Percentiles rank a stretch among this genome's conserved stretches.
Conservation (phyloP, 495 filamentous ascomycete genomes). For the Aspergillus baeticus region DNA sequence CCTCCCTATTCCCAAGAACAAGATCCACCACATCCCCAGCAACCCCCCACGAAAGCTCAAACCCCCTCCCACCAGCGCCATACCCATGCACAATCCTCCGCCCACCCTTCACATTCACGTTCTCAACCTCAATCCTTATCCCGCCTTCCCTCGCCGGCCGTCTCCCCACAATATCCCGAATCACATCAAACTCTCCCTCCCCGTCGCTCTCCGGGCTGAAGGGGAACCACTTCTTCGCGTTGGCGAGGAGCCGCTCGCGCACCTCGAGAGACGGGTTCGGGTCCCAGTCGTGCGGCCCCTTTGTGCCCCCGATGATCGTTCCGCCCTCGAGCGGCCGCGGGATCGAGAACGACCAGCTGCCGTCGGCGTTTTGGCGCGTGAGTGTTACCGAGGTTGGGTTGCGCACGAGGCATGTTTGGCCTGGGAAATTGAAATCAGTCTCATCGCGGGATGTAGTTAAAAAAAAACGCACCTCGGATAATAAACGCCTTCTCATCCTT, state of each 20-base stretch:
- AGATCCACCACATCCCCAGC: slow-evolving; percentile 36
- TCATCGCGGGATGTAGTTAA: too few relatives aligned
- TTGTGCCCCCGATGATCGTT: slow-evolving; percentile 64
- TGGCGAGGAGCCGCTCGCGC: slow-evolving; percentile 44
- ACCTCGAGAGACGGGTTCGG: slow-evolving; percentile 45
- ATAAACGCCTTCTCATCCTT: slow-evolving; percentile 52
- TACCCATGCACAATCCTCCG: slow-evolving; percentile 58
- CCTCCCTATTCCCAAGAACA: slow-evolving; percentile 34
- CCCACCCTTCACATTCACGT: slow-evolving; percentile 16
- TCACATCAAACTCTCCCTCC: slow-evolving; percentile 40
- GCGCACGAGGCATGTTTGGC: slow-evolving; percentile 46
- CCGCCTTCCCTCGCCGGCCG: slow-evolving; percentile 45
- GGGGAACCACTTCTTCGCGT: slow-evolving; percentile 45
- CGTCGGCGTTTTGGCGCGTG: slow-evolving; percentile 59
- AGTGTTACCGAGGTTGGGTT: slow-evolving; percentile 51
- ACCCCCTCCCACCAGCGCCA: slow-evolving; percentile 61
- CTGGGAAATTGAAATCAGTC: too few relatives aligned
- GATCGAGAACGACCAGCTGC: slow-evolving; percentile 60
- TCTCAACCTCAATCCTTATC: slow-evolving; percentile 41
- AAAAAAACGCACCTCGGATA: slow-evolving; percentile 45
- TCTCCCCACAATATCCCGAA: slow-evolving; percentile 46
- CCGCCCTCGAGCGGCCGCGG: slow-evolving; percentile 59
- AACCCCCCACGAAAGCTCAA: slow-evolving; percentile 43
- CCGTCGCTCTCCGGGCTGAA: slow-evolving; percentile 35
- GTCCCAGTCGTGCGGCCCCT: slow-evolving; percentile 57